Base-by-base conservation (phyloP, 2,329 filamentous ascomycete species). In the Rhynchosporium agropyri region DNA sequence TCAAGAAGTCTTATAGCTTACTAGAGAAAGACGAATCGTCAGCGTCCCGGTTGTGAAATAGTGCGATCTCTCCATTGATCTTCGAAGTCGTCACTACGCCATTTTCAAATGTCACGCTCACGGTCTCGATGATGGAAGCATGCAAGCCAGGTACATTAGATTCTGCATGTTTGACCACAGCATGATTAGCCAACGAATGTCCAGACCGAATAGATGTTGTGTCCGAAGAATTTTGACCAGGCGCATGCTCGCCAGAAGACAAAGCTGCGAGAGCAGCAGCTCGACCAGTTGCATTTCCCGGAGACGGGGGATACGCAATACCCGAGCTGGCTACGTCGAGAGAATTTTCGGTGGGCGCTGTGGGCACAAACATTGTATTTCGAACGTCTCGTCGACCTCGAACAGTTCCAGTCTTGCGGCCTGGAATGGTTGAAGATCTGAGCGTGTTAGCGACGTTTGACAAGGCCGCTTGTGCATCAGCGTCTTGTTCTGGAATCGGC, bases 121-220 rank as follows among this genome's bases (percentile, higher is more conserved):
- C 86, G 0, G 90, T 95, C 76, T 99, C 95, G 57, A 98, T 89
- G 61, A 98, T 84, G 13, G 94, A 98, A 3, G 90, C 87, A 75
- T 92, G 95, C 5, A 99, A 80, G 2, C 95, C 94, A 0, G 90
- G 85, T 9, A 86, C 84, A 59, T 89, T 84, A 77, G 96, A 82
- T 20, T 97, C 92, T 0, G 92, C 89, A 74, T 99, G 95, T 71
- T 87, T 89, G 58, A 86, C 79, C n/a, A 90, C 85, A 3, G 83
- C 83, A 49, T 89, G 79, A 50, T 87, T 86, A 65, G 86, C 87
- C 48, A 94, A 78, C 2, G 92, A 96, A 67, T 91, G 90, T 2
- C 90, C 89, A 2, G 95, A 99, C 55, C 93, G 89, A 64, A 98
- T 89, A 0, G 95, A 98, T 61, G 94, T 92, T 3, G 91, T 92